A percentile compares a stretch with the other conserved stretches of the same genome.
phyloP scores from a whole-genome alignment of 768 basidiomycete species.

The Hemileccinum rubropunctum region DNA sequence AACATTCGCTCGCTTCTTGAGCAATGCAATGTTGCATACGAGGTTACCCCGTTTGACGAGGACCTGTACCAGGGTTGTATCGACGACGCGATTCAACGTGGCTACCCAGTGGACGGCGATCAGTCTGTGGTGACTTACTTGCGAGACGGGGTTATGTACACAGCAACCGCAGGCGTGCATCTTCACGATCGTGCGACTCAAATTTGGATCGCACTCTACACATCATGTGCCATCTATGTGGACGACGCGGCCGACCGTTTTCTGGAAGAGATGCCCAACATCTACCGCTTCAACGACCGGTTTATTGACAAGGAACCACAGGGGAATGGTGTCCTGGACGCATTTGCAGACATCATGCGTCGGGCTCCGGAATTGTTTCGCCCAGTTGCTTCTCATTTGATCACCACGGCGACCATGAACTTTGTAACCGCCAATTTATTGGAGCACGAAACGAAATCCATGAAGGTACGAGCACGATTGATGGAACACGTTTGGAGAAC shows the following conservation, averaged over 20 bases:
- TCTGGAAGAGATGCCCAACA: constrained; percentile 12
- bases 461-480: constrained; percentile 19
- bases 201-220: constrained; percentile 38
- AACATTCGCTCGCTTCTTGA: constrained; percentile 16
- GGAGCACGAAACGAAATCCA: constrained; percentile 29
- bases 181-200: constrained; percentile 18
- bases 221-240: constrained; percentile 35
- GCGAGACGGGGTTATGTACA: constrained; percentile 29
- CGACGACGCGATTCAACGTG: constrained; percentile 19
- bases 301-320: constrained; percentile 31
- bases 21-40: constrained; percentile 15
- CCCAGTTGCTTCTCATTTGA: constrained; percentile 31
- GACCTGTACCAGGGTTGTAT: constrained; percentile 21
- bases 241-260: constrained; percentile 36
- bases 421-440: constrained; percentile 34
- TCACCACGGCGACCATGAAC: constrained; percentile 36
- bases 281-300: constrained; percentile 35
- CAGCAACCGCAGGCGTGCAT: constrained; percentile 28
- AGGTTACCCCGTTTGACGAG: constrained; percentile 12
- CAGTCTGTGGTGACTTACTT: constrained; percentile 29
- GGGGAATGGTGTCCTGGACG: constrained; percentile 30
- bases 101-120: constrained; percentile 25
- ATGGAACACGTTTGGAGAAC: neutral
- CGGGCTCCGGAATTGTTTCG: constrained; percentile 29
- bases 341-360: constrained; percentile 32